Evolutionary conservation across 169 alveolate genomes (phyloP).

Genomic region (Eimeria mitis): DNA sequence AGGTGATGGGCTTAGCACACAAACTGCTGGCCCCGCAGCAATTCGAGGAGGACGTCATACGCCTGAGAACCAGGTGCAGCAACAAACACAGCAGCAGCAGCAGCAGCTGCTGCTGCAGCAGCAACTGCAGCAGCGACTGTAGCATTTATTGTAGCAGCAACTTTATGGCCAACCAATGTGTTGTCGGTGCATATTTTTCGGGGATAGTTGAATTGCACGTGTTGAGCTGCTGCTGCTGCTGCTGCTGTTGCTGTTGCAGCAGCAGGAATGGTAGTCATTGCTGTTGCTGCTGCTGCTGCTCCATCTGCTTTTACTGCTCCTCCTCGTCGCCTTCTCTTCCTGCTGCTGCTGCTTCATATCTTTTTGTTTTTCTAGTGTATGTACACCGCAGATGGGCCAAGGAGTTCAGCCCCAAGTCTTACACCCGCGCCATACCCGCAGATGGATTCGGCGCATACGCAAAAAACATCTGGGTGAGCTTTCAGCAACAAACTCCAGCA

Average conservation of each 20-base stretch:
- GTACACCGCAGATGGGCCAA: conserved; percentile 84
- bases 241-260: not conserved
- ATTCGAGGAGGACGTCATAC: conserved; percentile 86
- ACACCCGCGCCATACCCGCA: conserved; percentile 92
- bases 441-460: conserved; percentile 93
- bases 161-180: not conserved
- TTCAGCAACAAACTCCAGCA: not conserved
- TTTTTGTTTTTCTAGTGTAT: too few relatives aligned
- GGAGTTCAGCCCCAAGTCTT: conserved; percentile 86
- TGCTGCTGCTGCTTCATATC: too few relatives aligned
- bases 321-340: too few relatives aligned
- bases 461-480: conserved; percentile 82
- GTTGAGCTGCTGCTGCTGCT: too few relatives aligned
- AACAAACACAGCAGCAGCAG: conserved; percentile 22
- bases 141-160: not conserved
- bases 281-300: not conserved
- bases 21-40: conserved; percentile 87
- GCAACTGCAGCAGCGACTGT: not conserved
- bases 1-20: conserved; percentile 90
- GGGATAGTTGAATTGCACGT: too few relatives aligned
- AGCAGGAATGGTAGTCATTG: too few relatives aligned
- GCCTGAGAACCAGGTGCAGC: conserved; percentile 75
- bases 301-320: not conserved
- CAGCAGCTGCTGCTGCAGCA: not conserved
- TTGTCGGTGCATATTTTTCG: not conserved